phyloP scores from a whole-genome alignment of 2,329 filamentous ascomycete species.

The Trichothecium roseum region DNA sequence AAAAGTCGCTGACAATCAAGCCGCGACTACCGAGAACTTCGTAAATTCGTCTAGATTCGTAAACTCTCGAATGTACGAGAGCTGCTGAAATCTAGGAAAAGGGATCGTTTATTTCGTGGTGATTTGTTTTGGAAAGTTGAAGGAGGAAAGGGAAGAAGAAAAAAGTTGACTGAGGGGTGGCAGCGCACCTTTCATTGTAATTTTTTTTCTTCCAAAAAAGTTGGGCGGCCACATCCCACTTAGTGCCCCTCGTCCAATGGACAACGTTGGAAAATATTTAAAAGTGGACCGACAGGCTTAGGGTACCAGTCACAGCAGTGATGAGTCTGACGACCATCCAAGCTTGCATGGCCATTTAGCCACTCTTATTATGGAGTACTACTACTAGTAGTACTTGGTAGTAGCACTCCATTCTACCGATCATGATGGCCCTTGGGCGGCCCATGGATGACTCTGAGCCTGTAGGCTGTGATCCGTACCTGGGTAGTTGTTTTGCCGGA shows the following conservation, averaged over 20 bases:
- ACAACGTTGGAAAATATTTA: constrained; percentile 2
- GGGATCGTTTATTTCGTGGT: constrained; percentile 18
- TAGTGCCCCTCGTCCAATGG: constrained; percentile 13
- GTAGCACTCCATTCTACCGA: too few species aligned
- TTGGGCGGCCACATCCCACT: constrained; percentile 19
- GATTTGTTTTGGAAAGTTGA: constrained; percentile 19
- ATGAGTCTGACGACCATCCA: too few species aligned
- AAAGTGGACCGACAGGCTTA: constrained; percentile 2
- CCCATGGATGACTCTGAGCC: too few species aligned
- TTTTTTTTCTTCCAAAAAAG: constrained; percentile 6
- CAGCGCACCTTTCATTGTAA: constrained; percentile 24
- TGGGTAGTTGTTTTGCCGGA: too few species aligned
- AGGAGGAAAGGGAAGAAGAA: constrained; percentile 20
- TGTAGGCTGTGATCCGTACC: too few species aligned
- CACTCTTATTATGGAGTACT: too few species aligned
- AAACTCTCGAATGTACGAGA: constrained; percentile 35
- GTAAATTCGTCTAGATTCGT: too few species aligned
- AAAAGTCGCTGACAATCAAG: constrained; percentile 24
- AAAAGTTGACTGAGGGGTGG: constrained; percentile 28
- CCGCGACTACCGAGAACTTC: constrained; percentile 19
- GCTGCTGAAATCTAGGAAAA: constrained; percentile 30
- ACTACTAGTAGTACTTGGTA: too few species aligned
- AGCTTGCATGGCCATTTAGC: not conserved
- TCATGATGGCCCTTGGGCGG: too few species aligned
- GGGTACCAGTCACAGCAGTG: not conserved